Evolutionary conservation across 768 basidiomycete species (phyloP), one percentile per base, ranked within the genome.

Genomic region (Ramaria sp.): DNA sequence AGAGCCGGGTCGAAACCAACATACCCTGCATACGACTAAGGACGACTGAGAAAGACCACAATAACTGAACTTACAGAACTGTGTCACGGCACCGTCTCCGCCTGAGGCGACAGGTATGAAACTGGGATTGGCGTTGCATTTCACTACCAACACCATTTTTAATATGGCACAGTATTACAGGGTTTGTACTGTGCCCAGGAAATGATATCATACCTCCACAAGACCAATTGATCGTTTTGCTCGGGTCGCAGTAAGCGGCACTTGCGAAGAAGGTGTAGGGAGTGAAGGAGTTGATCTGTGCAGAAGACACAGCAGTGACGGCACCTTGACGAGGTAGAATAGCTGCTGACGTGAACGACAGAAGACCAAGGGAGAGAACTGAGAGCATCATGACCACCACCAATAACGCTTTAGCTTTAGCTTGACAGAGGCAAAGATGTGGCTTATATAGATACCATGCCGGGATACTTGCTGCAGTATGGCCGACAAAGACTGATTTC

Each of bases 221-320:
- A 31, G 72, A 64, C 79, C 81, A 83, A 20, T 70, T 69, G 42
- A 74, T 60, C 24, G 75, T 78, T 41, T 67, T 53, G 3, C 72
- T 53, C 6, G 78, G 67, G 15, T 65, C 52, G 56, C 82, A 84
- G 60, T 78, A 78, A 0, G 70, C 80, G 10, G 79, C 64, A 37
- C 75, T 74, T 0, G 82, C 79, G 60, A 75, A 81, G 55, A 66
- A 69, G 0, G 78, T 74, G 68, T 75, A 83, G 0, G 80, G 72
- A 38, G 62, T 73, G 65, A 73, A 82, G 12, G 62, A 37, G 7
- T 69, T 60, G 7, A 82, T 72, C 60, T 80, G 70, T 0, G 74
- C 24, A 5, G 69, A 61, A 9, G 55, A 48, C 30, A 57, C 10
- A 27, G 45, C 15, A 9, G 55, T 57, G 7, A 57, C 55, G 19